Base-by-base conservation (phyloP, 495 filamentous ascomycete species). In the Penicillium coprophilum region DNA sequence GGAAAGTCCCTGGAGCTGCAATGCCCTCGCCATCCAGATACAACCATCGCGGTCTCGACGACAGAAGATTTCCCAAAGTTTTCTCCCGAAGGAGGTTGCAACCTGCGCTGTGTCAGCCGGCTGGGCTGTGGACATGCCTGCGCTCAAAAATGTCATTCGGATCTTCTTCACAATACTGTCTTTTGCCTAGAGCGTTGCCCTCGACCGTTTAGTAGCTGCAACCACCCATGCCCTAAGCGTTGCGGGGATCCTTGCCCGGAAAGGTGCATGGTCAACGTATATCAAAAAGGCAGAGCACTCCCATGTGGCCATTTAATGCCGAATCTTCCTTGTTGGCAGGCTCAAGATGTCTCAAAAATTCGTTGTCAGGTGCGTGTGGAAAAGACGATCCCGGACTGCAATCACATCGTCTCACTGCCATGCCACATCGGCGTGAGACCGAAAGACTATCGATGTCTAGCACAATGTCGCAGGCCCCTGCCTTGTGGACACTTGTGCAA, bases 61-160 rank as follows among this genome's bases (percentile, higher is more conserved):
- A 82, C 88, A 0, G 82, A 86, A 2, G 77, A 92, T 61, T 92
- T 94, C 59, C 52, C 63, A 5, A 67, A 65, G 2, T 61, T 82
- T 23, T 74, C 85, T 2, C 90, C 90, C 0, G 89, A 93, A 66
- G 88, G 87, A 41, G 89, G 90, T 6, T 94, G 90, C 59, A 64
- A 68, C 53, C 65, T 79, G 17, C 75, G 60, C 13, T 95, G 90
- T 57, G 75, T 71, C 6, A 70, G 77, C 50, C 74, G 85, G 31
- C 77, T 92, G n/a, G 30, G 50, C 0, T 93, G 91, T 60, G 90
- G 90, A 0, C 89, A 94, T 72, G 63, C 78, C 0, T 96, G 91
- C 63, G 63, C 71, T 20, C 81, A 80, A 30, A 84, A 81, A 62
- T 93, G 89, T 59, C 91, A 96, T 71, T 85, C 88, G 0, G 67